Percentiles rank a stretch among this genome's conserved stretches.
Evolutionary conservation across 2,329 filamentous ascomycete species (phyloP).

Genomic region (Phaeosphaeria sp.): DNA sequence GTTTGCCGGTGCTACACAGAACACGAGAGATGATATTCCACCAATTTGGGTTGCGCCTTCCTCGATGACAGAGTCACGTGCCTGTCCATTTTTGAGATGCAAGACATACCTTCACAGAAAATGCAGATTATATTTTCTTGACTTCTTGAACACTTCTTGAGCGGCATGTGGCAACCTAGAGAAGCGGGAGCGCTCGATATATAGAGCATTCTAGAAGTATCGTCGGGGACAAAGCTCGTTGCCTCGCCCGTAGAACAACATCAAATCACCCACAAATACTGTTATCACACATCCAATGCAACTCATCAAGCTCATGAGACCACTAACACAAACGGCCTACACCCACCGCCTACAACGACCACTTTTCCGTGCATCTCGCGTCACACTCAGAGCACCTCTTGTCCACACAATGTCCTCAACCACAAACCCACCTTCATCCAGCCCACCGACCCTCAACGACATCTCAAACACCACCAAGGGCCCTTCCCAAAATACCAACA

Average conservation of each 20-base stretch:
- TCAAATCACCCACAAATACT: not conserved
- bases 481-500: constrained; percentile 2
- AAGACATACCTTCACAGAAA: too few relatives aligned
- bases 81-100: too few relatives aligned
- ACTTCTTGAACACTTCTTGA: too few relatives aligned
- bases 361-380: not conserved
- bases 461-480: not conserved
- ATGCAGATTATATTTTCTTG: too few relatives aligned
- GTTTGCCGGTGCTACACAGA: not conserved
- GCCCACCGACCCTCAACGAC: too few relatives aligned
- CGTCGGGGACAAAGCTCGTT: not conserved
- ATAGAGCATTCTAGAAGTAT: not conserved
- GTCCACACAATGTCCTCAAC: not conserved
- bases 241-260: not conserved
- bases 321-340: not conserved
- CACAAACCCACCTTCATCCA: too few relatives aligned
- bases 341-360: not conserved
- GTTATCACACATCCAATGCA: not conserved
- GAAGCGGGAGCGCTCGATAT: too few relatives aligned
- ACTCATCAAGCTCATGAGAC: not conserved
- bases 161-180: too few relatives aligned
- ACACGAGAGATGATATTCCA: not conserved
- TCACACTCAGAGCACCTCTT: not conserved
- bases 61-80: too few relatives aligned
- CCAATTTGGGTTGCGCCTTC: too few relatives aligned